These are phyloP conservation scores for Adansonia gregorii DNA, from an alignment of 441 rosid genomes.

Conservation along the genomic window DNA sequence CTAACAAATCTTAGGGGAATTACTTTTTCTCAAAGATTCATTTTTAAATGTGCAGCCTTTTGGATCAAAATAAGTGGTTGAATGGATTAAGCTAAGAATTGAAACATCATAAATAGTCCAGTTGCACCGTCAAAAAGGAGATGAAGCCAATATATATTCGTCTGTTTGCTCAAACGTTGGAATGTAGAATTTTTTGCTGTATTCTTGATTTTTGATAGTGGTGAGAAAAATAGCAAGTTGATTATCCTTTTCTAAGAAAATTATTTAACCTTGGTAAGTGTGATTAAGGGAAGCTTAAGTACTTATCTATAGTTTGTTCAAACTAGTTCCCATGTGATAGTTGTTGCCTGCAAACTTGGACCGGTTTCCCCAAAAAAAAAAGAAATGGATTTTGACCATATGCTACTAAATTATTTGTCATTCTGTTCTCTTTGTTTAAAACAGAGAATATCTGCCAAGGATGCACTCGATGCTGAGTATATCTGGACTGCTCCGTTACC, in stretches of 20 bases:
- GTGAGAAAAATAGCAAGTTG: neutral
- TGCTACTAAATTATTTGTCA: neutral
- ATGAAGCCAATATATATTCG: neutral
- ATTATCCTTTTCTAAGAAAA: neutral
- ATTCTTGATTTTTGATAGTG: neutral
- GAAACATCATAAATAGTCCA: too few species aligned
- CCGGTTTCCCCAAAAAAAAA: neutral
- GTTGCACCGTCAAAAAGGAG: neutral
- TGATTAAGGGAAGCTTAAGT: neutral
- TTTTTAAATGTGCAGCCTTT: neutral
- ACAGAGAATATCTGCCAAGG: constrained; percentile 93
- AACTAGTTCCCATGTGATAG: neutral
- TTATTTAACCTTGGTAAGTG: constrained; percentile 1
- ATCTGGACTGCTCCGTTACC: constrained; percentile 94
- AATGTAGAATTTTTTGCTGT: neutral
- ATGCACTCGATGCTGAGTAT: constrained; percentile 96
- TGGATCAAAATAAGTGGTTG: neutral
- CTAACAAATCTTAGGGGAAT: neutral
- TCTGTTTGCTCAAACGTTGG: too few species aligned
- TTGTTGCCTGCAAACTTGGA: neutral
- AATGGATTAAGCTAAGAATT: neutral
- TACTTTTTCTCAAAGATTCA: neutral
- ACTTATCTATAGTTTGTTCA: neutral
- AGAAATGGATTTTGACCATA: neutral
- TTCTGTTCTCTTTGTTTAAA: neutral